Base-by-base conservation (phyloP, 2,329 filamentous ascomycete species). In the Mollisiaceae sp. region DNA sequence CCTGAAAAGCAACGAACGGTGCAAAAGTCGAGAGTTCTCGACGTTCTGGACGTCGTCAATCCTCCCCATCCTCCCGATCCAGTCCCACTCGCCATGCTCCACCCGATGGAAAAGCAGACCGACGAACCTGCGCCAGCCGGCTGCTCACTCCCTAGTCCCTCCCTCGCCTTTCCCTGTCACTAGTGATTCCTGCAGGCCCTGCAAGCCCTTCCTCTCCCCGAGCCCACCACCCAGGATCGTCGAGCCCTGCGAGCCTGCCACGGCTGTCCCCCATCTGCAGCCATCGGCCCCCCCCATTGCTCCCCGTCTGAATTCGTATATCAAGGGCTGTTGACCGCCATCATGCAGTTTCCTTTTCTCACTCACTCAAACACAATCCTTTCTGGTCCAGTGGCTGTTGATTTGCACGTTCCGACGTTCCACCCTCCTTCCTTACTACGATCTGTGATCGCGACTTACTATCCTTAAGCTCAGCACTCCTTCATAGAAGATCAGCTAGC, bases 391-490 rank as follows among this genome's bases (percentile, higher is more conserved):
- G 56, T 20, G 64, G 59, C 54, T 66, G 62, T 60, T 38, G 45
- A 60, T 59, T 65, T 65, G 60, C 59, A 63, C 63, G 58, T 64
- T 68, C n/a, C 50, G 62, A 62, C 59, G 62, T 67, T 69, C 67
- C 64, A 59, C 64, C 71, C 62, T 72, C 70, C 62, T 72, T 71
- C 65, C 39, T 67, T 67, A 65, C 27, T 62, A 66, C 65, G 70
- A 72, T 73, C 70, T 70, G 70, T 69, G 71, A 72, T 72, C 72
- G 65, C 68, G 60, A 62, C 63, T 64, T 63, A 67, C 70, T 68
- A 64, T 57, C 67, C 70, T 63, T 68, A 63, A 65, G 43, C 69
- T 65, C 62, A 65, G 54, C 67, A 65, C 61, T 64, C 59, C 61
- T 63, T 63, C 45, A 47, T 12, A 39, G 55, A 39, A 68, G 50